These are phyloP conservation scores for Monilinia fructigena DNA, from an alignment of 2,329 filamentous ascomycete species.

Conservation along the genomic window DNA sequence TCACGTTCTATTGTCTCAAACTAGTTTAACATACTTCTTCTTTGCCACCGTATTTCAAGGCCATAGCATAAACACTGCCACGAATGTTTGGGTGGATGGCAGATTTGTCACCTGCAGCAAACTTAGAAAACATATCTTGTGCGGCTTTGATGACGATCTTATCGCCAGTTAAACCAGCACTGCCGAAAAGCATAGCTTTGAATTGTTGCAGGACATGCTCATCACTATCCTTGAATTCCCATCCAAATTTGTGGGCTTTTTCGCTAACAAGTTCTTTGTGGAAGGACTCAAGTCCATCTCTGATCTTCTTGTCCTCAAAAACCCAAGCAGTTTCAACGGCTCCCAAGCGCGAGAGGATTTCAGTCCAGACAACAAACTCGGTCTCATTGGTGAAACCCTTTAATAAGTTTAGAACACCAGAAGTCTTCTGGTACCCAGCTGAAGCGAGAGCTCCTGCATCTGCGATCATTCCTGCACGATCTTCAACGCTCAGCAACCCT, in stretches of 20 bases:
- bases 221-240: constrained; percentile 81
- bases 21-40: constrained; percentile 61
- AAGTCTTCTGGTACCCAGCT: constrained; percentile 92
- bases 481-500: constrained; percentile 79
- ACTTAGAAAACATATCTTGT: constrained; percentile 87
- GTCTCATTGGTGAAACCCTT: constrained; percentile 82
- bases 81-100: constrained; percentile 92
- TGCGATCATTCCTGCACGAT: constrained; percentile 90
- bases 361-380: constrained; percentile 93
- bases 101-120: constrained; percentile 71
- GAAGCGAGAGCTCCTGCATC: constrained; percentile 87
- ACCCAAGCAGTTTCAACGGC: constrained; percentile 84
- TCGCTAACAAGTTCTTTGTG: constrained; percentile 72
- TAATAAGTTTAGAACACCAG: constrained; percentile 79
- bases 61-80: constrained; percentile 81
- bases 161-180: constrained; percentile 78
- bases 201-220: constrained; percentile 92
- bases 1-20: background rate
- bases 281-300: constrained; percentile 78
- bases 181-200: constrained; percentile 86
- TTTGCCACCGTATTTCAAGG: constrained; percentile 77
- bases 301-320: constrained; percentile 73
- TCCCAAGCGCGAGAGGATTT: constrained; percentile 76
- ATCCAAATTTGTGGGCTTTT: constrained; percentile 84
- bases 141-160: constrained; percentile 74